Base-by-base conservation (phyloP, 257 asterid species). In the Solanum etuberosum region DNA sequence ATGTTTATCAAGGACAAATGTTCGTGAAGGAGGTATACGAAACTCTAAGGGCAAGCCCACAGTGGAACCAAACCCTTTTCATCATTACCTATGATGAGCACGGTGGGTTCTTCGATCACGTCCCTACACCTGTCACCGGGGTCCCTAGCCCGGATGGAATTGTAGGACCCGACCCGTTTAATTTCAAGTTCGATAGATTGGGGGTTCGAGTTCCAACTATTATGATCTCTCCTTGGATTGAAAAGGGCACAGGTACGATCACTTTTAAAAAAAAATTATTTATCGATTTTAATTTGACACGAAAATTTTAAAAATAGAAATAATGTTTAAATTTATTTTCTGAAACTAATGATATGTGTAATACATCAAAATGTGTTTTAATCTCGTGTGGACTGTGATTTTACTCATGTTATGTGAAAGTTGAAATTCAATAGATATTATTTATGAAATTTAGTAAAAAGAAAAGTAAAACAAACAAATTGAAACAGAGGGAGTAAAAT, bases 1-100 rank as follows among this genome's bases (percentile, higher is more conserved):
- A 96, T 87, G 98, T 95, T 71, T 88, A 93, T 27, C 92, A 93
- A 80, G 98, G 99, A 10, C 99, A 95, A 87, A 91, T 91, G 96
- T 90, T 97, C 1, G 96, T 97, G 63, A 97, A 95, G 95, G 99
- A 95, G 90, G 98, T 97, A 89, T 97, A 97, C 90, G 98, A 97
- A 94, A 89, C 93, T 1, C 88, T 95, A 70, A 90, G 99, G 90
- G 87, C 90, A 8, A 91, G 98, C 87, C 99, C 98, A 51, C 97
- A 94, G 89, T 97, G 99, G 98, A 97, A 95, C 71, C 89, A 91
- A 23, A 95, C 96, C 9, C 88, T 93, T 35, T 59, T 96, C 1
- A 35, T 96, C 23, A 94, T 96, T 87, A 96, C 98, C 4, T 96
- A 96, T 27, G 98, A 96, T 48, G 98, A 96, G 93, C 99, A 96